phyloP scores from a whole-genome alignment of 768 basidiomycete species.

The Trichaptum fuscoviolaceum region DNA sequence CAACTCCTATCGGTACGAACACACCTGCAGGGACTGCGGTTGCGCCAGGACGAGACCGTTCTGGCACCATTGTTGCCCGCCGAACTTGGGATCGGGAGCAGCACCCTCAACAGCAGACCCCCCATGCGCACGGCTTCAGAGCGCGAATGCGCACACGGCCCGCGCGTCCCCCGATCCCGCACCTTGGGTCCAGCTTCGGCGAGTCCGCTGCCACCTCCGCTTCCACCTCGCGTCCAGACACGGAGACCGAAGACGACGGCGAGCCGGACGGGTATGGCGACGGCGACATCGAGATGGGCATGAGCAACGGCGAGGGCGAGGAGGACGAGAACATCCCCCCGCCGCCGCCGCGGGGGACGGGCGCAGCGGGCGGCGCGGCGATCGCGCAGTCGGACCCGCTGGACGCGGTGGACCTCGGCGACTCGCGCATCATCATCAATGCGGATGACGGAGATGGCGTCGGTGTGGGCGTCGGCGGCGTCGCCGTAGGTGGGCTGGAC shows the following conservation, averaged over 20 bases:
- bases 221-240: slow-evolving; percentile 57
- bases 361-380: slow-evolving; percentile 22
- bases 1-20: slow-evolving; percentile 53
- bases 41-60: slow-evolving; percentile 59
- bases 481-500: slow-evolving; percentile 29
- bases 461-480: slow-evolving; percentile 51
- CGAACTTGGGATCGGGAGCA: slow-evolving; percentile 48
- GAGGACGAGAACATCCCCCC: slow-evolving; percentile 18
- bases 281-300: slow-evolving; percentile 27
- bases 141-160: slow-evolving; percentile 6
- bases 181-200: not conserved
- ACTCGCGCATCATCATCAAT: slow-evolving; percentile 50
- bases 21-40: slow-evolving; percentile 60
- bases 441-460: slow-evolving; percentile 28
- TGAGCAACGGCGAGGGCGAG: slow-evolving; percentile 13
- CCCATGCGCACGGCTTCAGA: slow-evolving; percentile 19
- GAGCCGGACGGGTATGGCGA: slow-evolving; percentile 55
- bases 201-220: slow-evolving; percentile 28
- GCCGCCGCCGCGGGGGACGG: slow-evolving; percentile 36
- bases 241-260: slow-evolving; percentile 76
- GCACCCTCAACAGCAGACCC: slow-evolving; percentile 16
- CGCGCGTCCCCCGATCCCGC: slow-evolving; percentile 22
- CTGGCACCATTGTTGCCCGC: slow-evolving; percentile 69
- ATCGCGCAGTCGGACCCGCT: slow-evolving; percentile 26
- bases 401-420: slow-evolving; percentile 31